A percentile compares a stretch with the other conserved stretches of the same genome.
phyloP scores from a whole-genome alignment of 164 flowering plant genomes.

The Umbilicus rupestris region DNA sequence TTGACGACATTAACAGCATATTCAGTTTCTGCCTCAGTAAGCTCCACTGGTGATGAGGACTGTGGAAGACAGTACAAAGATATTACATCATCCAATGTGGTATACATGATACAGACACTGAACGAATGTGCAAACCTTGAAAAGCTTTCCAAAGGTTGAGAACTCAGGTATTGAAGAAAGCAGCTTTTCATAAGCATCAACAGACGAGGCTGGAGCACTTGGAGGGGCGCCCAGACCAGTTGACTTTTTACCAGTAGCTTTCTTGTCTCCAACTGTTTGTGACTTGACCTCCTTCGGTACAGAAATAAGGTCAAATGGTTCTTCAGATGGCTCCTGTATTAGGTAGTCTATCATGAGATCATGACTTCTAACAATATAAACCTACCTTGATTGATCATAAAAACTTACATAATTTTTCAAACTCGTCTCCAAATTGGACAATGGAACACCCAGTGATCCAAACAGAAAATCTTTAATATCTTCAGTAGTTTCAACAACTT shows the following conservation, averaged over 20 bases:
- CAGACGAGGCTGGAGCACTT: slow-evolving; percentile 48
- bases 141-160: slow-evolving; percentile 73
- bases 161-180: slow-evolving; percentile 84
- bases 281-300: slow-evolving; percentile 85
- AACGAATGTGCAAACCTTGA: slow-evolving; percentile 55
- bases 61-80: slow-evolving; percentile 16
- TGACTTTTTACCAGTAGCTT: slow-evolving; percentile 86
- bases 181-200: slow-evolving; percentile 76
- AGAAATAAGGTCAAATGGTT: slow-evolving; percentile 65
- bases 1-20: slow-evolving; percentile 96
- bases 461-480: slow-evolving; percentile 74
- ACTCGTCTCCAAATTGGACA: slow-evolving; percentile 73
- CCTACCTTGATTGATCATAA: not conserved
- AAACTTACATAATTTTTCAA: slow-evolving; percentile 73
- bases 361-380: not conserved
- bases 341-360: slow-evolving; percentile 12
- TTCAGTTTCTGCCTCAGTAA: slow-evolving; percentile 97
- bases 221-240: slow-evolving; percentile 75
- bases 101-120: not conserved
- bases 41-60: slow-evolving; percentile 93
- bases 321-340: slow-evolving; percentile 75
- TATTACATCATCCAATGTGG: not conserved
- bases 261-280: slow-evolving; percentile 89
- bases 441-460: slow-evolving; percentile 80
- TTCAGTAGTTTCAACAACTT: slow-evolving; percentile 57